Evolutionary conservation across 83 land plant species (phyloP), one percentile per base, ranked within the genome.

Genomic region (Diphasiastrum complanatum): DNA sequence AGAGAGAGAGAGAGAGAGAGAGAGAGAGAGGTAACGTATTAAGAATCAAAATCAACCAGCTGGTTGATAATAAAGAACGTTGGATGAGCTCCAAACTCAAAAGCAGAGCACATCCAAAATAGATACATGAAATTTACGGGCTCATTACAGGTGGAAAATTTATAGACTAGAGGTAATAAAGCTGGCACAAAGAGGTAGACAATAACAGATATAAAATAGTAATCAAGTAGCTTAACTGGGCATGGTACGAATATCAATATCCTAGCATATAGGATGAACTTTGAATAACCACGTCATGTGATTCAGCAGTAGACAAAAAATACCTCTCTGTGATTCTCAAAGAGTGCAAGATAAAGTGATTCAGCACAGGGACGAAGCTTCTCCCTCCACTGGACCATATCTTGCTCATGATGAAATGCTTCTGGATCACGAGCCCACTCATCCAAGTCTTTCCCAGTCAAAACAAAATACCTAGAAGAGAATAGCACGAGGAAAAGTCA

Each of bases 281-380:
- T n/a, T n/a, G n/a, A n/a, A n/a, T n/a, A n/a, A n/a, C n/a, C n/a
- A 48, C 18, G 5, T 48, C 6, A 5, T 48, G n/a, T n/a, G n/a
- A n/a, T n/a, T n/a, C n/a, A n/a, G n/a, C n/a, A 26, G 31, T 11
- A 0, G 1, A 24, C 11, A 16, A 12, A 55, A 5, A 48, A 10
- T 50, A 90, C 99, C 69, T 95, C 74, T 53, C 89, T 81, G 56
- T 89, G 63, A 36, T 82, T 90, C 64, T 95, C 97, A 81, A 95
- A 89, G 25, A 95, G 74, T 54, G 77, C 83, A 58, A 95, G 82
- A 67, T 83, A 95, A 18, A 95, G 71, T 29, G 99, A 91, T 72
- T 95, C 99, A 61, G 99, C 96, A 86, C 99, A 95, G 6, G 99
- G 99, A 53, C 93, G 82, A 33, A 88, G 67, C 60, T 77, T 86